Conservation (phyloP, 2,329 filamentous ascomycete species). For the Botrytis tulipae region DNA sequence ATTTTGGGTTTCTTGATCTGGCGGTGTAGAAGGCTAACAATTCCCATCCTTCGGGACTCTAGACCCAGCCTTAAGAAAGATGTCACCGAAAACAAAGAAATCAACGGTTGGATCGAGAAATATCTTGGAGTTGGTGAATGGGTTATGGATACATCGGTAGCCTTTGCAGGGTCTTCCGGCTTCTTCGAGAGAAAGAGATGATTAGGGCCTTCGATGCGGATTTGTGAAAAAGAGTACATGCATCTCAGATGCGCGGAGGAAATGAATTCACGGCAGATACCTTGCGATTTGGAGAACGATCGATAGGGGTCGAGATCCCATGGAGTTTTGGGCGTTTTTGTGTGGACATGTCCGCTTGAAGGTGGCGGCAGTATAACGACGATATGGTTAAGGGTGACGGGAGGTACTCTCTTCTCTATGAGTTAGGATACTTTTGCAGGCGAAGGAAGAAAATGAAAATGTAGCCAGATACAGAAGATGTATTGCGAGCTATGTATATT, state of each 20-base stretch:
- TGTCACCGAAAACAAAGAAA: conserved; percentile 77
- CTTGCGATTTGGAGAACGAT: background rate
- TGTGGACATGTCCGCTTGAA: background rate
- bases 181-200: conserved; percentile 90
- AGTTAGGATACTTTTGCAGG: conserved; percentile 4
- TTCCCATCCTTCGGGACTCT: conserved; percentile 43
- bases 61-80: conserved; percentile 85
- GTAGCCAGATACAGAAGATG: background rate
- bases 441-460: background rate
- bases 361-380: background rate
- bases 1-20: background rate
- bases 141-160: conserved; percentile 97
- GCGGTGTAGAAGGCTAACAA: conserved; percentile 44
- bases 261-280: background rate
- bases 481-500: conserved; percentile 5
- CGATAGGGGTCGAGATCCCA: conserved; percentile 2
- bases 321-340: conserved; percentile 18
- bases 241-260: conserved; percentile 1
- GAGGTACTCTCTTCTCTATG: background rate
- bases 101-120: conserved; percentile 86
- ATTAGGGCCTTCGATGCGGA: background rate
- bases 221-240: background rate
- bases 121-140: conserved; percentile 95
- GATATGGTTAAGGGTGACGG: background rate
- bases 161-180: conserved; percentile 79